A percentile compares a stretch with the other conserved stretches of the same genome.
These are phyloP conservation scores for Pisolithus marmoratus DNA, from an alignment of 768 basidiomycete genomes.

Conservation along the genomic window DNA sequence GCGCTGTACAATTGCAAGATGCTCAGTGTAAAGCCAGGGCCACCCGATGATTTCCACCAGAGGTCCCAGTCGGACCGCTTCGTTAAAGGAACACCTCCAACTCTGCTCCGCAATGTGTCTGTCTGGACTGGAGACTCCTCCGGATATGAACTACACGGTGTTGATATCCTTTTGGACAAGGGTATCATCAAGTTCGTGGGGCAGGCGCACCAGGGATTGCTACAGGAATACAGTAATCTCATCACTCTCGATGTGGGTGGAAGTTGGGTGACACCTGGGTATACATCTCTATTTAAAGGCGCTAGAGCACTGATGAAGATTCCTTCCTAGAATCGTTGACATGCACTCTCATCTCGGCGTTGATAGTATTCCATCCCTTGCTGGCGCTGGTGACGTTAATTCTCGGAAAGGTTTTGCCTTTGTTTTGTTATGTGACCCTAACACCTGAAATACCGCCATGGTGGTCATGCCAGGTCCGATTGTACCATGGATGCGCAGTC, in stretches of 20 bases:
- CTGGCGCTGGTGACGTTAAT: conserved; percentile 49
- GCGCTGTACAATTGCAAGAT: conserved; percentile 32
- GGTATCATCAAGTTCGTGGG: conserved; percentile 61
- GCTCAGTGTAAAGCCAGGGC: conserved; percentile 44
- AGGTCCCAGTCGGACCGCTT: conserved; percentile 54
- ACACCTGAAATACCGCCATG: neutral
- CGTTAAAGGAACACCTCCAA: conserved; percentile 45
- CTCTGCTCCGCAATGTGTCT: conserved; percentile 60
- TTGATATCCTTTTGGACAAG: conserved; percentile 56
- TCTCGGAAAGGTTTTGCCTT: conserved; percentile 31
- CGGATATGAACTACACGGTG: conserved; percentile 52
- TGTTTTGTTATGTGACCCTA: too few species aligned
- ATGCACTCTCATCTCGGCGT: conserved; percentile 56
- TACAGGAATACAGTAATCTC: conserved; percentile 11
- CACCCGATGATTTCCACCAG: conserved; percentile 38
- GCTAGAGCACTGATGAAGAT: neutral
- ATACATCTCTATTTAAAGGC: neutral
- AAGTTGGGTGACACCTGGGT: conserved; percentile 60
- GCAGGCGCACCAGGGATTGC: conserved; percentile 11
- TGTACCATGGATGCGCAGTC: conserved; percentile 60
- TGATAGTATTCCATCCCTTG: conserved; percentile 29
- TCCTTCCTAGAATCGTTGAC: conserved; percentile 40
- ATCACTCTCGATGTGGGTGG: conserved; percentile 49
- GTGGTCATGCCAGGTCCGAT: conserved; percentile 40
- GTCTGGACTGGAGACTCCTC: conserved; percentile 70